Evolutionary conservation across 2,329 filamentous ascomycete species (phyloP), one percentile per base, ranked within the genome.

Genomic region (Plenodomus biglobosus): DNA sequence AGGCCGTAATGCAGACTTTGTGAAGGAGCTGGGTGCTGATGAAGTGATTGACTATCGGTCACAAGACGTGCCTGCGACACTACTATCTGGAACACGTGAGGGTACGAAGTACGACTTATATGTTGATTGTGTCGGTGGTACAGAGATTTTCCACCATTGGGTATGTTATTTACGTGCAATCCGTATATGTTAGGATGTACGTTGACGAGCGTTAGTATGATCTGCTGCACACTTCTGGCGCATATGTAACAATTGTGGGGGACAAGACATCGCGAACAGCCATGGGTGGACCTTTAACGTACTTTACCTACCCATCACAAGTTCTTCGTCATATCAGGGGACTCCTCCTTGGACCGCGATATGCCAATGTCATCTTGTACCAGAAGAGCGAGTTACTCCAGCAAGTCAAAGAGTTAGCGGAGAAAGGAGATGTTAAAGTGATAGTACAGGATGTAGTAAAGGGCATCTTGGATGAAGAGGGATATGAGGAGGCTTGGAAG

Each of bases 121-220:
- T 42, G 71, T 81, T 38, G 80, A 83, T 55, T 77, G 75, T 38
- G 71, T 77, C 3, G 80, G 80, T 11, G 72, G 72, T 18, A 76
- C 80, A 38, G 60, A 75, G 1, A 65, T 82, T 17, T 82, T 76
- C 56, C 47, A 56, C 8, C 50, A 59, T 24, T 64, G 61, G 60
- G 59, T 58, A 52, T 24, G 50, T 44, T n/a, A 3, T 17, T n/a
- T 6, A 19, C 22, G 8, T 24, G 19, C 20, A 8, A 34, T 34
- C n/a, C n/a, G 3, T 17, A 15, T 20, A n/a, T 44, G 42, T 30
- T 6, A 11, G 22, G 11, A 20, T n/a, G 2, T 11, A 32, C 22
- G 27, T 37, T 53, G 41, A 43, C 30, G 3, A 7, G 10, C 8
- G n/a, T 5, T 24, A 61, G 62, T 24, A 52, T 11, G 45, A 58